A percentile compares a stretch with the other conserved stretches of the same genome.
Evolutionary conservation across 257 asterid genomes (phyloP).

Genomic region (Cynanchum wilfordii): DNA sequence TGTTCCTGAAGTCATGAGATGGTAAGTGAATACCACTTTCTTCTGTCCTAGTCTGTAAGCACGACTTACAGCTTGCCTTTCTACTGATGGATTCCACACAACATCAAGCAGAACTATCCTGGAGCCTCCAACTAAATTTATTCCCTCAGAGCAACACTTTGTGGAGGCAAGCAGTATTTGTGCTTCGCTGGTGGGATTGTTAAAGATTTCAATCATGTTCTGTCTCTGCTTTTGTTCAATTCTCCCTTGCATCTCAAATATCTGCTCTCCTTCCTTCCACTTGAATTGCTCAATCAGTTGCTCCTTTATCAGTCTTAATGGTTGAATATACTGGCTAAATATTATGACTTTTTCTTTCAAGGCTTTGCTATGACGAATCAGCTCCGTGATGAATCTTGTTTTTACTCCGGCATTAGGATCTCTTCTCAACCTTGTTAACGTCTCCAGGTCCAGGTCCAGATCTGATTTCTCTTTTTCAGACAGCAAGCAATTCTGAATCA

Average conservation of each 20-base stretch:
- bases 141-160: conserved; percentile 59
- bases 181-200: conserved; percentile 36
- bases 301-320: conserved; percentile 33
- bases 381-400: conserved; percentile 43
- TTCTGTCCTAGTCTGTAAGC: conserved; percentile 57
- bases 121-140: conserved; percentile 52
- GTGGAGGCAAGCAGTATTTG: conserved; percentile 56
- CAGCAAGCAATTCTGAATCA: conserved; percentile 15
- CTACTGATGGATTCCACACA: conserved; percentile 62
- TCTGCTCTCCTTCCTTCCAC: conserved; percentile 43
- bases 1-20: conserved; percentile 40
- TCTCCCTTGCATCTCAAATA: conserved; percentile 49
- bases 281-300: conserved; percentile 23
- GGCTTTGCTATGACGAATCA: conserved; percentile 33
- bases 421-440: conserved; percentile 25
- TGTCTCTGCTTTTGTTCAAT: conserved; percentile 36
- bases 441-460: conserved; percentile 21
- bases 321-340: conserved; percentile 43
- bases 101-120: conserved; percentile 53
- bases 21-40: conserved; percentile 45
- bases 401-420: conserved; percentile 39
- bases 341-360: conserved; percentile 43
- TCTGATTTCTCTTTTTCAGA: conserved; percentile 15
- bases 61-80: conserved; percentile 54
- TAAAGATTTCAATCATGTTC: conserved; percentile 34